Conservation (phyloP, 129 eudicot genomes). For the Helianthus tuberosus region DNA sequence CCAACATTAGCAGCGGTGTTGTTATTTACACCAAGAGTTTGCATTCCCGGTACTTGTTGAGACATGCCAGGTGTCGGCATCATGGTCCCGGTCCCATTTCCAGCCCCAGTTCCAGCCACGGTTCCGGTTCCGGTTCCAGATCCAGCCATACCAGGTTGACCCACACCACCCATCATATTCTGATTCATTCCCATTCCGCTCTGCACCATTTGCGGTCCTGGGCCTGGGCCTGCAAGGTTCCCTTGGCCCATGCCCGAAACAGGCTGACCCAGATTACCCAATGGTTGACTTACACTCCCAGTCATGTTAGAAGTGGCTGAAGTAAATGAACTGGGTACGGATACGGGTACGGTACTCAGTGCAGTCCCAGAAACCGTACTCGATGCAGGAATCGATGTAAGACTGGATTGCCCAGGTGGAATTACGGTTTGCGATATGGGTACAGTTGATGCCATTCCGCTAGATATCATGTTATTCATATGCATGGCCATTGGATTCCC, state of each 20-base stretch:
- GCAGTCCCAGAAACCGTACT: constrained; percentile 51
- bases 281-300: constrained; percentile 59
- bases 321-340: constrained; percentile 54
- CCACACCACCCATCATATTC: constrained; percentile 61
- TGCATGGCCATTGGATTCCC: constrained; percentile 80
- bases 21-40: constrained; percentile 62
- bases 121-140: constrained; percentile 49
- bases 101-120: constrained; percentile 56
- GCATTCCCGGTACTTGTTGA: constrained; percentile 75
- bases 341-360: constrained; percentile 33
- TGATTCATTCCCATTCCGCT: constrained; percentile 74
- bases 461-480: constrained; percentile 92
- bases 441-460: constrained; percentile 76
- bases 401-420: constrained; percentile 73
- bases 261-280: constrained; percentile 75
- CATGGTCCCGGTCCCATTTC: constrained; percentile 80
- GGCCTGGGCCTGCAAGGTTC: constrained; percentile 40
- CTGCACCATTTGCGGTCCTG: constrained; percentile 66
- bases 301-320: constrained; percentile 64
- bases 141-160: constrained; percentile 54
- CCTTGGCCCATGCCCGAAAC: constrained; percentile 71
- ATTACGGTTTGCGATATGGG: constrained; percentile 68
- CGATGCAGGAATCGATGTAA: constrained; percentile 58
- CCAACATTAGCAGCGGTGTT: constrained; percentile 67
- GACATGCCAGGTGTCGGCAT: constrained; percentile 53